Conservation (phyloP, 139 green algal genomes). For the Volvox africanus region DNA sequence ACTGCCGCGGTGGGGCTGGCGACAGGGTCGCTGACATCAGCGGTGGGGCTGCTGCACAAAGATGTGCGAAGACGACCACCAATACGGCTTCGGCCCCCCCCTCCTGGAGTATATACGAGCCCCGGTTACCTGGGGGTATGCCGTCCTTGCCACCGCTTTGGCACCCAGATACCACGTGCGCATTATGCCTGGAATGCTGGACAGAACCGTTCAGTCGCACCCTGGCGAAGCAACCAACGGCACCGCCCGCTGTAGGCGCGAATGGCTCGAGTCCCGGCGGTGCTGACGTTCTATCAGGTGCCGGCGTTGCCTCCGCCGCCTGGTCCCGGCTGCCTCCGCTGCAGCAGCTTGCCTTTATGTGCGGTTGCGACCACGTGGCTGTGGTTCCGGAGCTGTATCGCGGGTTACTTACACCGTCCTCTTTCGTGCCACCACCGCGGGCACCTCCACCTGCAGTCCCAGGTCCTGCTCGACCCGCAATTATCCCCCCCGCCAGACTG, state of each 20-base stretch:
- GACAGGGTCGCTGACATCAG: background rate
- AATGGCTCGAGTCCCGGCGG: background rate
- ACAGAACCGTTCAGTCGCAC: background rate
- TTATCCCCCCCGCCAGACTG: background rate
- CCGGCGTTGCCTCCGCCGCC: background rate
- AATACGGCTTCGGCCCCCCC: background rate
- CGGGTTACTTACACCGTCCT: background rate
- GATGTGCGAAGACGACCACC: background rate
- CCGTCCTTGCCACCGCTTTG: background rate
- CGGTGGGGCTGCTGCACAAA: background rate
- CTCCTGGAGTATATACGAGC: background rate
- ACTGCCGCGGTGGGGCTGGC: background rate
- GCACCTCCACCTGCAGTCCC: background rate
- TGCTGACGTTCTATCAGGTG: too few relatives aligned
- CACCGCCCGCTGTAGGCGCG: background rate
- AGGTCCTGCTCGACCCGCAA: background rate
- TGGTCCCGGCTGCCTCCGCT: conserved; percentile 34
- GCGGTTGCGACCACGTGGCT: background rate
- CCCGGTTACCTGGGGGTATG: background rate
- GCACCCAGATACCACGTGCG: conserved; percentile 9
- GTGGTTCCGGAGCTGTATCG: conserved; percentile 8
- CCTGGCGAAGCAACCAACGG: background rate
- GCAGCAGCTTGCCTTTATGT: conserved; percentile 18
- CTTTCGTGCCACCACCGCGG: background rate
- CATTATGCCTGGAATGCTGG: conserved; percentile 24